Base-by-base conservation (phyloP, 345 rosid genomes). In the Schrenkiella parvula region DNA sequence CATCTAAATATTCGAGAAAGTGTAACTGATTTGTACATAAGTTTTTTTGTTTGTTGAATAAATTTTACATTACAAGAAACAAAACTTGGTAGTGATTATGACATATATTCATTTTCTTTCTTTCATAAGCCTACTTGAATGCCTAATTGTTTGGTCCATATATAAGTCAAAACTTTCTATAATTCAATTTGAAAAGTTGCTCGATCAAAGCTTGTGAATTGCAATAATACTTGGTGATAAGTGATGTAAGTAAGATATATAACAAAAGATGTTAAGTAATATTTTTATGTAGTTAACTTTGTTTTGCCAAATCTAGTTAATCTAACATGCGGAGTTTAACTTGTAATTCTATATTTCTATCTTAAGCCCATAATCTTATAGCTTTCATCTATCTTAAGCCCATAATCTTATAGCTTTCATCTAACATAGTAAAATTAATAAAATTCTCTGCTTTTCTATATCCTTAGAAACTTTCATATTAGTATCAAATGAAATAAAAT, bases 301-400 rank as follows among this genome's bases (percentile, higher is more conserved):
- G 42, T n/a, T 48, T 18, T 26, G 22, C 44, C 28, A 69, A 43
- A 43, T 47, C 29, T 23, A 18, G 38, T 67, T 19, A 55, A 21
- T 44, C 32, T 8, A 37, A 15, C 13, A 68, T 38, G 51, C 18
- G 5, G n/a, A 18, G 13, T n/a, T 41, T 41, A 39, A 23, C 54
- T 41, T n/a, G 47, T 42, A 62, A 38, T 18, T 70, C 13, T 39
- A 28, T n/a, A 8, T 28, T 5, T 71, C 13, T 14, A 15, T 28
- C 12, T 1, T 53, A 53, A 72, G 75, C 68, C 75, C 61, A 61
- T 61, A 38, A 19, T 18, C 39, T 47, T 15, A 23, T 31, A 11
- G 1, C 22, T 50, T 50, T 50, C 8, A 50, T 28, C 14, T 2
- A 52, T 52, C 18, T 29, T 28, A 26, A 64, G 75, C 68, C 68